These are phyloP conservation scores for Aspergillus tanneri DNA, from an alignment of 2,329 filamentous ascomycete genomes.

Conservation along the genomic window DNA sequence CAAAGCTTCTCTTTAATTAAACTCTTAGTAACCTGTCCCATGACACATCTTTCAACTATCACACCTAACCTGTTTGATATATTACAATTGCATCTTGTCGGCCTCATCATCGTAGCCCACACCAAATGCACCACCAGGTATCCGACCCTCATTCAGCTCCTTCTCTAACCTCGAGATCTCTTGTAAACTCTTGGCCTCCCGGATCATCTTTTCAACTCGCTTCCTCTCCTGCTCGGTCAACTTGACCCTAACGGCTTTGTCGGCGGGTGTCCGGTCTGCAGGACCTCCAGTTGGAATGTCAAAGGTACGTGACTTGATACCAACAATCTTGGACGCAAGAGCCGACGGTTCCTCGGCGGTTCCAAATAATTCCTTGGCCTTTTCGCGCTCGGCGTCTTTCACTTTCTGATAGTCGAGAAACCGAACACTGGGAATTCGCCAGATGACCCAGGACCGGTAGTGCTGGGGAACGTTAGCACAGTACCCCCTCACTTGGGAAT, in stretches of 20 bases:
- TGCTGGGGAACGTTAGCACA: slow-evolving; percentile 55
- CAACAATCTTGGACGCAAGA: slow-evolving; percentile 80
- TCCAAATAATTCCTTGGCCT: slow-evolving; percentile 80
- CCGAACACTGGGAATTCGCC: slow-evolving; percentile 77
- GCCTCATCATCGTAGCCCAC: slow-evolving; percentile 36
- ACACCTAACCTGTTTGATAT: not conserved
- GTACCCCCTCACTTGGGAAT: no score
- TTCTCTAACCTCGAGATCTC: slow-evolving; percentile 91
- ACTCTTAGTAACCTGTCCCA: not conserved
- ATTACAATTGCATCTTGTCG: slow-evolving; percentile 40
- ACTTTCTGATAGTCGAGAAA: slow-evolving; percentile 94
- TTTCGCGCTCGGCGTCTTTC: slow-evolving; percentile 75
- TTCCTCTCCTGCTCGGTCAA: slow-evolving; percentile 86
- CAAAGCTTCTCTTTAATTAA: not conserved
- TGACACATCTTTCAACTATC: not conserved
- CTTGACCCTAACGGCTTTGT: slow-evolving; percentile 74
- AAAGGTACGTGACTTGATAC: slow-evolving; percentile 75
- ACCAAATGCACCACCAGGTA: slow-evolving; percentile 64
- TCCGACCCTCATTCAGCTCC: slow-evolving; percentile 81
- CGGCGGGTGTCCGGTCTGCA: slow-evolving; percentile 42
- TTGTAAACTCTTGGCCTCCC: slow-evolving; percentile 80
- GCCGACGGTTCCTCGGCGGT: slow-evolving; percentile 72
- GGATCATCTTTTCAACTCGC: slow-evolving; percentile 80
- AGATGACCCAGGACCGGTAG: slow-evolving; percentile 90
- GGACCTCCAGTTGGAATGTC: slow-evolving; percentile 49